phyloP scores from a whole-genome alignment of 2,329 filamentous ascomycete species.

The Aspergillus caelatus region DNA sequence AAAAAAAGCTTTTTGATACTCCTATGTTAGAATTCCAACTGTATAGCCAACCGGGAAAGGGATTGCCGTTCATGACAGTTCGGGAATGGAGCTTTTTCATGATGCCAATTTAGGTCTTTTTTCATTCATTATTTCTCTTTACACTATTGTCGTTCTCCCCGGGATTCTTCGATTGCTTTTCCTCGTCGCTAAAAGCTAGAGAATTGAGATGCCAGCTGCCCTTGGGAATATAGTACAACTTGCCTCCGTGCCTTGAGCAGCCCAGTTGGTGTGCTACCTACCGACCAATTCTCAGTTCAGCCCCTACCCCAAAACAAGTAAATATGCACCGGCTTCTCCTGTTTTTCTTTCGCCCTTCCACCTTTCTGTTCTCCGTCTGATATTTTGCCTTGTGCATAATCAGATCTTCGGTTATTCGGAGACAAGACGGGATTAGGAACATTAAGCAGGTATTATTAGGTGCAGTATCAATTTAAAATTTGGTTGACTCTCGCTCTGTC shows the following conservation, averaged over 20 bases:
- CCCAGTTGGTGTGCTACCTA: neutral
- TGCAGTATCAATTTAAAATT: neutral
- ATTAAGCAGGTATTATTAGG: neutral
- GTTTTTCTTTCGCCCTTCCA: neutral
- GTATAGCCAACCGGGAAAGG: slow-evolving; percentile 23
- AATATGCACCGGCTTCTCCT: neutral
- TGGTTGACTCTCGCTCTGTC: slow-evolving; percentile 1
- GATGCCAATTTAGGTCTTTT: slow-evolving; percentile 12
- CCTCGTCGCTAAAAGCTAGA: neutral
- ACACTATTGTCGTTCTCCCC: neutral
- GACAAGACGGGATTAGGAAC: neutral
- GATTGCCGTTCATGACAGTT: slow-evolving; percentile 4
- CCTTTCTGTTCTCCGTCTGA: neutral
- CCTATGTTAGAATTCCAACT: slow-evolving; percentile 24
- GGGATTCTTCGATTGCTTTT: neutral
- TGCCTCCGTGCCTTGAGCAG: neutral
- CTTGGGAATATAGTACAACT: neutral
- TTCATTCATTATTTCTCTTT: slow-evolving; percentile 10
- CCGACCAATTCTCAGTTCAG: neutral
- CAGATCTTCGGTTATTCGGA: neutral
- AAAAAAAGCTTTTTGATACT: slow-evolving; percentile 42
- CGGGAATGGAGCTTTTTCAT: slow-evolving; percentile 19
- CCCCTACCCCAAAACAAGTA: neutral
- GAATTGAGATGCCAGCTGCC: neutral
- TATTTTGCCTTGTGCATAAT: neutral